Conservation (phyloP, 805 yeast genomes). For the Starmerella apis region DNA sequence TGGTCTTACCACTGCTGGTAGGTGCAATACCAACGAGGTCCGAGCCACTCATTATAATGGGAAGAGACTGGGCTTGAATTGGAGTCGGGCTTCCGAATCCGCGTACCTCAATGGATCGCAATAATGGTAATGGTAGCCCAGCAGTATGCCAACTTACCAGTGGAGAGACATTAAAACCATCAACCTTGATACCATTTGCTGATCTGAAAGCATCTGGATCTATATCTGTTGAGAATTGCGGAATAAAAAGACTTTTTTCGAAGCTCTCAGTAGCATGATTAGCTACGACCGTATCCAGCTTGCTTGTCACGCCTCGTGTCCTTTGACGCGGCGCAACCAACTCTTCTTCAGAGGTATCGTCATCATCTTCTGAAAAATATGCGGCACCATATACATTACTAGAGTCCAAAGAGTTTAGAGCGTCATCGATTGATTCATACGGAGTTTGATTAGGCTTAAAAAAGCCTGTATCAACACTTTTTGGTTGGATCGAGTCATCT, state of each 20-base stretch:
- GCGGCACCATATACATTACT: not conserved
- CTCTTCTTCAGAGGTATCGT: not conserved
- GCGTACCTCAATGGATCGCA: constrained; percentile 44
- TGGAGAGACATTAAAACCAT: constrained; percentile 61
- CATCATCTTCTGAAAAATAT: not conserved
- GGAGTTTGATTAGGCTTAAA: not conserved
- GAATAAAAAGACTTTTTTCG: constrained; percentile 7
- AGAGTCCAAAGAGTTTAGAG: not conserved
- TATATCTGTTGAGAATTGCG: constrained; percentile 31
- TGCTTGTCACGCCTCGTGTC: not conserved
- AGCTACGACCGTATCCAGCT: constrained; percentile 5
- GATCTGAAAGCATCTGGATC: constrained; percentile 49
- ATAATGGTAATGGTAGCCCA: constrained; percentile 56
- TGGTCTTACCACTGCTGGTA: constrained; percentile 93
- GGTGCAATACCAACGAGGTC: constrained; percentile 92
- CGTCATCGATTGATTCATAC: not conserved
- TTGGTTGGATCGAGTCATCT: too few relatives aligned
- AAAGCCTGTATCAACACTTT: too few relatives aligned
- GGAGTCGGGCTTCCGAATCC: constrained; percentile 62
- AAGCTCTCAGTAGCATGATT: constrained; percentile 7
- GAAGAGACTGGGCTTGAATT: constrained; percentile 83
- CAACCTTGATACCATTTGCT: constrained; percentile 48
- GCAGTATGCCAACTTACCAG: constrained; percentile 61
- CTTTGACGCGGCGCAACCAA: not conserved
- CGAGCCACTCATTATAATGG: constrained; percentile 78